These are phyloP conservation scores for Hippophae gyantsensis DNA, from an alignment of 306 rosid species.

Conservation along the genomic window DNA sequence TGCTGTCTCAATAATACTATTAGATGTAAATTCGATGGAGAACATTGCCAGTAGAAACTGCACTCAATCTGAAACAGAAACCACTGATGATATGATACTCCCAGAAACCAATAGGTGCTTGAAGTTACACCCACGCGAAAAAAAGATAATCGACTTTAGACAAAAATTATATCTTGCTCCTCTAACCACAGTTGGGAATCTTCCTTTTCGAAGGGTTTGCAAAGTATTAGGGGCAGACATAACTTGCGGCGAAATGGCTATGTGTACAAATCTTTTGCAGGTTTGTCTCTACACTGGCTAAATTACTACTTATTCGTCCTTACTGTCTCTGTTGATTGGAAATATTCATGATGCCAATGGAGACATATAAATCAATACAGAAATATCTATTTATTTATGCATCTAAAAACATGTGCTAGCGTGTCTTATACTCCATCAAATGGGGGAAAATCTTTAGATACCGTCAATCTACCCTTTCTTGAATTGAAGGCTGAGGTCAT, in stretches of 20 bases:
- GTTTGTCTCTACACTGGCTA: slow-evolving; percentile 26
- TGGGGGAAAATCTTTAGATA: no score
- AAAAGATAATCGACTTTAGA: slow-evolving; percentile 77
- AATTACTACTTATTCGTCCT: neutral
- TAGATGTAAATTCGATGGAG: slow-evolving; percentile 33
- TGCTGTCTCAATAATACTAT: slow-evolving; percentile 14
- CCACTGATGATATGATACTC: slow-evolving; percentile 19
- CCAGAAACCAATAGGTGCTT: slow-evolving; percentile 55
- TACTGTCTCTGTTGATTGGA: neutral
- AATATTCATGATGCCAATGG: neutral
- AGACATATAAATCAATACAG: neutral
- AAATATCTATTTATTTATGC: neutral
- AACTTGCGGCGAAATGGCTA: slow-evolving; percentile 98
- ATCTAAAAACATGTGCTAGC: neutral
- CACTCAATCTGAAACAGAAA: slow-evolving; percentile 34
- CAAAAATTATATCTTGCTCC: slow-evolving; percentile 92
- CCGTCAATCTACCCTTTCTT: no score
- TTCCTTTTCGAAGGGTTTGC: slow-evolving; percentile 95
- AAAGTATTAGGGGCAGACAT: slow-evolving; percentile 82
- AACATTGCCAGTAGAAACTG: slow-evolving; percentile 25
- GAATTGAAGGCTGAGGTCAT: no score
- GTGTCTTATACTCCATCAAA: neutral
- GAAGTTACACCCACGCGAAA: slow-evolving; percentile 64
- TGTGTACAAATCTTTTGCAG: slow-evolving; percentile 95
- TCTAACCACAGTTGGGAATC: slow-evolving; percentile 94